Evolutionary conservation across 225 moss, liverwort and hornwort genomes (phyloP).

Genomic region (Bryum argenteum): DNA sequence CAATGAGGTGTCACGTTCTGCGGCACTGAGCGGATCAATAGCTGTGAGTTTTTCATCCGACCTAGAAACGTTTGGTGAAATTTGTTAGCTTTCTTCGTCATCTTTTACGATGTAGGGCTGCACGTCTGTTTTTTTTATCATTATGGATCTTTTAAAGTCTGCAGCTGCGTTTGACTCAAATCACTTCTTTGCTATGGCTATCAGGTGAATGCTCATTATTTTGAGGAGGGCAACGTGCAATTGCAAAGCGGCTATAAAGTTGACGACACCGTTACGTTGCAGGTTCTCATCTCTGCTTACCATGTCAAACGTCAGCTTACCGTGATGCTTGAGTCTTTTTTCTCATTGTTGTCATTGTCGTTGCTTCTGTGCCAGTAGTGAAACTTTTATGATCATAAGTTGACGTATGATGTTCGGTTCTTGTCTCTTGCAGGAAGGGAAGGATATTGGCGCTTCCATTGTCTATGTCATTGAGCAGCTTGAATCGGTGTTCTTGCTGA

Average conservation of each 20-base stretch:
- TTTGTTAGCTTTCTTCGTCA: background rate
- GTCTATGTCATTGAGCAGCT: slow-evolving; percentile 57
- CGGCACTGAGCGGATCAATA: slow-evolving; percentile 37
- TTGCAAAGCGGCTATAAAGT: slow-evolving; percentile 83
- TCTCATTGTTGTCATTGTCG: background rate
- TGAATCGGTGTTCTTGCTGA: slow-evolving; percentile 60
- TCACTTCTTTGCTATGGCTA: slow-evolving; percentile 6
- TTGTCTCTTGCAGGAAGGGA: slow-evolving; percentile 49
- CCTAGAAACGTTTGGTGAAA: background rate
- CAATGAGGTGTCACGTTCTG: slow-evolving; percentile 34
- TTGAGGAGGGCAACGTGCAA: slow-evolving; percentile 99
- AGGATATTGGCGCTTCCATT: slow-evolving; percentile 50
- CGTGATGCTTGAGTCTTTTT: slow-evolving; percentile 5
- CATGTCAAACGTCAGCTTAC: background rate
- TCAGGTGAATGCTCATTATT: slow-evolving; percentile 96
- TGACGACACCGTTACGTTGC: slow-evolving; percentile 61
- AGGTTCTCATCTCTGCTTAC: slow-evolving; percentile 48
- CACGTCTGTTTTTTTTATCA: background rate
- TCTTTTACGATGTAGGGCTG: slow-evolving; percentile 8
- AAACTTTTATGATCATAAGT: background rate
- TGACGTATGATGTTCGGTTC: slow-evolving; percentile 14
- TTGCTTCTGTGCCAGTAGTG: background rate
- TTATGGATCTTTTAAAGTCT: background rate
- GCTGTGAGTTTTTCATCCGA: slow-evolving; percentile 46
- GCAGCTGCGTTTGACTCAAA: slow-evolving; percentile 17